These are phyloP conservation scores for Sarocladium oryzae DNA, from an alignment of 2,329 filamentous ascomycete species.

Conservation along the genomic window DNA sequence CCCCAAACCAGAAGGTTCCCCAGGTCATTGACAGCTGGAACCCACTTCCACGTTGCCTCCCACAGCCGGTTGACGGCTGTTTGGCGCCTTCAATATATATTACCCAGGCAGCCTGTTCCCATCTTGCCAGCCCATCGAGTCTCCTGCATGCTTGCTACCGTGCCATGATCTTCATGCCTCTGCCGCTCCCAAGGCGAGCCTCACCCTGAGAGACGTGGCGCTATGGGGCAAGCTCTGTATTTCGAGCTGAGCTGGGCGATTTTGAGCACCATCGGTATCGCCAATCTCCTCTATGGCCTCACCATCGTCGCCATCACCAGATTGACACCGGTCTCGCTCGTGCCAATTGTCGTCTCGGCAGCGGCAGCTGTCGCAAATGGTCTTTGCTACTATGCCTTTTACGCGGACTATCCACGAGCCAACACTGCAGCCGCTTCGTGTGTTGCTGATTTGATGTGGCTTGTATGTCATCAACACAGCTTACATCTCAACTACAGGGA, in stretches of 20 bases:
- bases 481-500: background rate
- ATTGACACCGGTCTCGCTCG: constrained; percentile 28
- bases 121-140: background rate
- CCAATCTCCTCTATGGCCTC: constrained; percentile 31
- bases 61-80: background rate
- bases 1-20: background rate
- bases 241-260: constrained; percentile 39
- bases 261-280: constrained; percentile 36
- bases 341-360: constrained; percentile 33
- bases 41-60: constrained; percentile 3
- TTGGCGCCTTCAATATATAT: constrained; percentile 2
- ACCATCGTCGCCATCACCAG: constrained; percentile 33
- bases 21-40: constrained; percentile 1
- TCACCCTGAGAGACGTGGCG: background rate
- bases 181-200: background rate
- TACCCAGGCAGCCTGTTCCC: background rate
- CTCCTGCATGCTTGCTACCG: background rate
- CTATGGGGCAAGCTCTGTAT: constrained; percentile 17
- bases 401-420: constrained; percentile 19
- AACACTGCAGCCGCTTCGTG: constrained; percentile 27
- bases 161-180: constrained; percentile 6
- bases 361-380: constrained; percentile 35
- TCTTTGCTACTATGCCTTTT: constrained; percentile 36
- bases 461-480: constrained; percentile 22
- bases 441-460: constrained; percentile 34